Conservation (phyloP, 176 grass and related monocot genomes). For the Ensete glaucum region DNA sequence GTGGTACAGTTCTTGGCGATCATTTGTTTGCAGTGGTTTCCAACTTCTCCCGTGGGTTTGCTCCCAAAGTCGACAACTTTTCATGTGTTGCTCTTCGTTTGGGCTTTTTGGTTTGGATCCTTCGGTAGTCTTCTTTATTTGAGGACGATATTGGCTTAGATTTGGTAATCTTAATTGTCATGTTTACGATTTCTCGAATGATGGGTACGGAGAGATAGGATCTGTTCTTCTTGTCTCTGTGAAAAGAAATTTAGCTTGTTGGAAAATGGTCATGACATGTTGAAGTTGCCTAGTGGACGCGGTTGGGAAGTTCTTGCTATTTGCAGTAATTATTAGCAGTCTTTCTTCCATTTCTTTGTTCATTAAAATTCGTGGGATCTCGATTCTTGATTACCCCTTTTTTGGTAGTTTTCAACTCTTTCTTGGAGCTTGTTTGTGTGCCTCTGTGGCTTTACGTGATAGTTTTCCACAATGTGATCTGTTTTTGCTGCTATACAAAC, state of each 20-base stretch:
- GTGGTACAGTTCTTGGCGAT: background rate
- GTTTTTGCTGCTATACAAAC: background rate
- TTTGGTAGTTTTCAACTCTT: background rate
- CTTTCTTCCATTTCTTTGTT: background rate
- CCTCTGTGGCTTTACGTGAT: background rate
- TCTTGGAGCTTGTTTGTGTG: background rate
- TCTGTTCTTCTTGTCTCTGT: background rate
- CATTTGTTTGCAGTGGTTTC: background rate
- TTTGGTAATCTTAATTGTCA: background rate
- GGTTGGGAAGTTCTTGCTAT: background rate
- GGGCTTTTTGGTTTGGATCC: slow-evolving; percentile 6
- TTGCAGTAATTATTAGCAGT: background rate
- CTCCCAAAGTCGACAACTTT: slow-evolving; percentile 14
- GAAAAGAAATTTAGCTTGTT: background rate
- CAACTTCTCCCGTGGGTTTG: background rate
- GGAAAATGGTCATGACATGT: background rate
- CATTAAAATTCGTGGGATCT: background rate
- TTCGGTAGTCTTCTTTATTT: background rate
- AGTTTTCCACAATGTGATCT: background rate
- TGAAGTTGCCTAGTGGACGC: background rate
- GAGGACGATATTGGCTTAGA: background rate
- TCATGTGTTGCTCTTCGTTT: background rate
- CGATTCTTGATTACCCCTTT: background rate
- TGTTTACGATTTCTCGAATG: background rate
- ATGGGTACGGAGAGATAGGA: no score